Percentiles rank a stretch among this genome's conserved stretches.
Conservation (phyloP, 371 early-diverging fungal genomes). For the Mortierella sp. region DNA sequence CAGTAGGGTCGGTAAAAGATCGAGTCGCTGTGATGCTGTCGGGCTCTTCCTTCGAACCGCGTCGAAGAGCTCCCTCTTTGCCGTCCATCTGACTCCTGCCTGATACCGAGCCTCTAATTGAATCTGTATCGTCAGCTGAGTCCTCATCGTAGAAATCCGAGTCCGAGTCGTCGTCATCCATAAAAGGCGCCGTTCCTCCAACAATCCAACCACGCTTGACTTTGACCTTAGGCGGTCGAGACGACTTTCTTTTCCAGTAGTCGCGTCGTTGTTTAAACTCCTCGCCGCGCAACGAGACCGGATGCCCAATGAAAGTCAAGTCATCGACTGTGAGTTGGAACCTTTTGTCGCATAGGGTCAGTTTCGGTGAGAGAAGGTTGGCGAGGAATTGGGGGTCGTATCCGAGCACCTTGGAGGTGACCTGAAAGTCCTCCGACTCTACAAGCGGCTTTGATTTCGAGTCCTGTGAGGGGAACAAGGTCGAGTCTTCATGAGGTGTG, state of each 20-base stretch:
- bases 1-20: slow-evolving; percentile 40
- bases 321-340: slow-evolving; percentile 89
- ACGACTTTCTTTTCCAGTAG: slow-evolving; percentile 36
- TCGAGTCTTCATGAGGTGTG: slow-evolving; percentile 14
- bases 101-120: slow-evolving; percentile 14
- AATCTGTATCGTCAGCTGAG: slow-evolving; percentile 42
- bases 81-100: slow-evolving; percentile 18
- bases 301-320: slow-evolving; percentile 83
- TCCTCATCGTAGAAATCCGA: slow-evolving; percentile 41
- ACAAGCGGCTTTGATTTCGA: slow-evolving; percentile 10
- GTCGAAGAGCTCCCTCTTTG: slow-evolving; percentile 30
- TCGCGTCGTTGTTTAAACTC: slow-evolving; percentile 62
- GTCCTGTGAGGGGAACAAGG: slow-evolving; percentile 10
- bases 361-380: slow-evolving; percentile 82
- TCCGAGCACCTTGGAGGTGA: slow-evolving; percentile 70
- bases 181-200: slow-evolving; percentile 28
- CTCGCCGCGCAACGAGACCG: slow-evolving; percentile 68
- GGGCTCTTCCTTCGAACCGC: slow-evolving; percentile 43
- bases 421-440: slow-evolving; percentile 54
- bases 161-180: slow-evolving; percentile 43
- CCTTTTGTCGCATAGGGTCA: slow-evolving; percentile 77
- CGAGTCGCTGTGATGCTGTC: slow-evolving; percentile 23
- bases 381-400: slow-evolving; percentile 80
- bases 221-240: slow-evolving; percentile 27
- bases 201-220: slow-evolving; percentile 44